Conservation (phyloP, 257 asterid species). For the Salvia miltiorrhiza region DNA sequence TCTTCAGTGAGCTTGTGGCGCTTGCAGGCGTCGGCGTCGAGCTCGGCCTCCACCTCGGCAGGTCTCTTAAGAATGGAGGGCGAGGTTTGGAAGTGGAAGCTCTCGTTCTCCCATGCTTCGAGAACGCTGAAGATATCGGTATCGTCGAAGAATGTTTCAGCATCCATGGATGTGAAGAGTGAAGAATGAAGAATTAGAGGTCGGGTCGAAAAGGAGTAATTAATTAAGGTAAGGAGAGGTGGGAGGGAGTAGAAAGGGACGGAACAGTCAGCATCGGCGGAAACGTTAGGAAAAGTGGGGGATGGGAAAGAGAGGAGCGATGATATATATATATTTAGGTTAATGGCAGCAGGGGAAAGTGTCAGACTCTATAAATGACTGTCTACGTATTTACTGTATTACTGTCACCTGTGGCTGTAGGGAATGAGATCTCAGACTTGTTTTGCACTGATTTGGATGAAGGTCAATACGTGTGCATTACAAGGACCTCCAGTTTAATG, state of each 20-base stretch:
- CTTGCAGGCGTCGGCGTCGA: constrained; percentile 34
- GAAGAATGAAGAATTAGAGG: neutral
- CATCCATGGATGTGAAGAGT: constrained; percentile 31
- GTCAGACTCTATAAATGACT: neutral
- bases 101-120: constrained; percentile 51
- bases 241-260: constrained; percentile 33
- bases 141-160: constrained; percentile 38
- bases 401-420: neutral
- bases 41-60: constrained; percentile 31
- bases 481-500: too few species aligned
- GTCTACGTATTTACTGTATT: neutral
- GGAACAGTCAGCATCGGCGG: constrained; percentile 47
- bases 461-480: too few species aligned
- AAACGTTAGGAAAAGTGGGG: constrained; percentile 6
- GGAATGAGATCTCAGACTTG: neutral
- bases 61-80: neutral
- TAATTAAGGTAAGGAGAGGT: neutral
- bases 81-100: constrained; percentile 42
- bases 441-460: neutral
- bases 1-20: constrained; percentile 45
- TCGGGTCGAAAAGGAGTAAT: neutral
- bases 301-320: neutral
- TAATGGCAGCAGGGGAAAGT: neutral
- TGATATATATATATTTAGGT: neutral
- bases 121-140: constrained; percentile 62